Base-by-base conservation (phyloP, 2,329 filamentous ascomycete genomes). In the Ploettnerulaceae sp. region DNA sequence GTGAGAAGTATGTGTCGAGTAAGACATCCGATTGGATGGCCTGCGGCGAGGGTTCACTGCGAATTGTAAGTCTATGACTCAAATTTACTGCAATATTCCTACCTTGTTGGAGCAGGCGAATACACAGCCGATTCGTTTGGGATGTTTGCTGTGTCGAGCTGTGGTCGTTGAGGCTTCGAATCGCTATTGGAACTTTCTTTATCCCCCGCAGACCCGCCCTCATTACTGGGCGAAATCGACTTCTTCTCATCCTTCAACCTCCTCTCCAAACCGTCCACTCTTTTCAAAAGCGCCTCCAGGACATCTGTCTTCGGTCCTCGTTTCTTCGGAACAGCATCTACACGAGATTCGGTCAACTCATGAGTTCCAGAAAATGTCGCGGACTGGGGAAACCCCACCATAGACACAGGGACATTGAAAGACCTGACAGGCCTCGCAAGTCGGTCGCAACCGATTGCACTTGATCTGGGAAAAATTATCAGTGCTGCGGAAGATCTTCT, bases 371-470 rank as follows among this genome's bases (percentile, higher is more conserved):
- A n/a, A 9, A 21, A 6, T 25, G 32, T 15, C 11, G 32, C 4
- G 12, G 32, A 15, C 3, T 15, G 34, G 26, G 33, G 25, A 32
- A 90, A 90, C 26, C 77, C 56, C 73, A 94, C 89, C 89, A 67
- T 95, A 95, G 49, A 95, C 76, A 69, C 89, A 95, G 24, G 85
- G 80, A 64, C 86, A 91, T 62, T 91, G 86, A 61, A 95, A 94
- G 47, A 93, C 84, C 66, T 89, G 86, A 61, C 89, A 95, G 47
- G 89, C 88, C 66, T 94, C 89, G 62, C 89, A 95, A 35, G 86
- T 84, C 26, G 89, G 89, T 37, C 86, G 81, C 55, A 90, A 71
- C 47, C 89, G 80, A 66, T 93, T 94, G 71, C 89, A 95, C 71
- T 95, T 95, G 70, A 95, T 95, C 88, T 94, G 60, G 53, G 47